phyloP scores from a whole-genome alignment of 805 yeast species.

The Candida endomychidarum region DNA sequence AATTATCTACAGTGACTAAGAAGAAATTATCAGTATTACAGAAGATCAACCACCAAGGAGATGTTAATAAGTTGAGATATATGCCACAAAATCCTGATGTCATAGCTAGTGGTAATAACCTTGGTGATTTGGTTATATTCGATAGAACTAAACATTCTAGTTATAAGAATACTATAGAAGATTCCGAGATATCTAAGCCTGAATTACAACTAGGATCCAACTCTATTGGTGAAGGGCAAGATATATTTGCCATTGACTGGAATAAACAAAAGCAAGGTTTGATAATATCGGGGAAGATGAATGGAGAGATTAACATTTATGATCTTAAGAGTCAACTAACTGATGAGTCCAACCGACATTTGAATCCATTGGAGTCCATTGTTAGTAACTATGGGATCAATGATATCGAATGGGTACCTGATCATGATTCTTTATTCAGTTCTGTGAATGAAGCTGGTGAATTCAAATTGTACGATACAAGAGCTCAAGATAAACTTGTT shows the following conservation, averaged over 20 bases:
- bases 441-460: constrained; percentile 65
- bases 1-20: constrained; percentile 27
- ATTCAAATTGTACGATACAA: constrained; percentile 53
- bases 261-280: constrained; percentile 60
- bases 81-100: constrained; percentile 89
- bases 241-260: constrained; percentile 77
- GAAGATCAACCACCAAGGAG: constrained; percentile 66
- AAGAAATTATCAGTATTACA: constrained; percentile 44
- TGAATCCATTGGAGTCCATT: not conserved
- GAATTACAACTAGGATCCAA: constrained; percentile 49
- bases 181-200: constrained; percentile 38
- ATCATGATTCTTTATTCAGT: constrained; percentile 60
- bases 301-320: constrained; percentile 65
- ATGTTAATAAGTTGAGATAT: constrained; percentile 67
- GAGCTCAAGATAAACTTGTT: constrained; percentile 25
- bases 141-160: constrained; percentile 78
- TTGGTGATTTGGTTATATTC: constrained; percentile 65
- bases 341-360: constrained; percentile 16
- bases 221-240: constrained; percentile 35
- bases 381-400: constrained; percentile 52
- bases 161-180: constrained; percentile 26
- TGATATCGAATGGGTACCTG: constrained; percentile 67
- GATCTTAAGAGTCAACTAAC: constrained; percentile 52
- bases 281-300: constrained; percentile 60
- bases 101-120: constrained; percentile 66